phyloP scores from a whole-genome alignment of 2,329 filamentous ascomycete species.

The Colletotrichum liriopes region DNA sequence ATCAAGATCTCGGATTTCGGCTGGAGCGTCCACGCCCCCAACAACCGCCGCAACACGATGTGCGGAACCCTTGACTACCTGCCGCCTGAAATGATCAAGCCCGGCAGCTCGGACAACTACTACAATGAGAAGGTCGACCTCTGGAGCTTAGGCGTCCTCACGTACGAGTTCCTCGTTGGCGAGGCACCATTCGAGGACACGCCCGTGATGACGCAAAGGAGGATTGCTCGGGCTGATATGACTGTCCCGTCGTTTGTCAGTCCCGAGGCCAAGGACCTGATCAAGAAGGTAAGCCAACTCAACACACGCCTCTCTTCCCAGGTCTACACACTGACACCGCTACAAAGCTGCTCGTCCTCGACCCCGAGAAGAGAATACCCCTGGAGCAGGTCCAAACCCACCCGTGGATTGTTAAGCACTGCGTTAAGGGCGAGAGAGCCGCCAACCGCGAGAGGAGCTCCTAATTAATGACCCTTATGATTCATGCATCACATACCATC shows the following conservation, averaged over 20 bases:
- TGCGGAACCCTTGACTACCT: slow-evolving; percentile 98
- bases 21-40: slow-evolving; percentile 98
- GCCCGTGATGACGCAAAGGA: slow-evolving; percentile 91
- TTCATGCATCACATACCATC: slow-evolving; percentile 42
- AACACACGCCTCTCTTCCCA: not conserved
- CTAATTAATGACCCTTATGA: slow-evolving; percentile 45
- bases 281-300: slow-evolving; percentile 80
- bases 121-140: slow-evolving; percentile 97
- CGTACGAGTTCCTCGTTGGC: slow-evolving; percentile 95
- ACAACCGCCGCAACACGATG: slow-evolving; percentile 93
- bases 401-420: slow-evolving; percentile 98
- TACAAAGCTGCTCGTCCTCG: slow-evolving; percentile 85
- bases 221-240: slow-evolving; percentile 93
- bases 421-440: slow-evolving; percentile 75
- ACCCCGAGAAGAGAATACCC: slow-evolving; percentile 93
- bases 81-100: slow-evolving; percentile 96
- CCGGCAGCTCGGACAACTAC: slow-evolving; percentile 84
- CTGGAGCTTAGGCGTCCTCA: slow-evolving; percentile 95
- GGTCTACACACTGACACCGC: slow-evolving; percentile 39
- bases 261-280: slow-evolving; percentile 90
- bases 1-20: slow-evolving; percentile 99
- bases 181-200: slow-evolving; percentile 98
- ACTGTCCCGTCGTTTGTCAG: slow-evolving; percentile 92
- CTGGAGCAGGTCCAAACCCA: slow-evolving; percentile 91
- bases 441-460: slow-evolving; percentile 64